Base-by-base conservation (phyloP, 192 early-diverging fungal species). In the Podila verticillata region DNA sequence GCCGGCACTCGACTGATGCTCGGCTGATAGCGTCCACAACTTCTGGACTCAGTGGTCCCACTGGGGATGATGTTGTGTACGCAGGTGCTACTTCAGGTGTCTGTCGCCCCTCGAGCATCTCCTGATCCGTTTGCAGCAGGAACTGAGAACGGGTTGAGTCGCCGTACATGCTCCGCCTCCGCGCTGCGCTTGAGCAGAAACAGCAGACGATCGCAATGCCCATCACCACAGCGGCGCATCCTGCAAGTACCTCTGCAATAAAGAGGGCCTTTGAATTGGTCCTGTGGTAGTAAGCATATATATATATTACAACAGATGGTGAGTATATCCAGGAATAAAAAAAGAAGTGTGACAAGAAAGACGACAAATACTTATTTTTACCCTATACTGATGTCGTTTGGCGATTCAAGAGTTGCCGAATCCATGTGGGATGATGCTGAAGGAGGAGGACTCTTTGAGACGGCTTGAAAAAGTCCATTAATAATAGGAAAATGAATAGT, bases 41-140 rank as follows among this genome's bases (percentile, higher is more conserved):
- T 61, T 71, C 75, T 5, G 75, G 75, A 19, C 75, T 79, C 7
- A 79, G 15, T 20, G 75, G 68, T n/a, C 75, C 75, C 8, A 79
- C 48, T 12, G 75, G 75, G 1, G 75, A 72, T 9, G 69, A 60
- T 19, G 75, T 57, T 7, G 69, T 66, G 29, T 79, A 79, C 0
- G 60, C 75, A 2, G 75, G 75, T 9, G 69, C 75, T 4, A 63
- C 68, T 48, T 79, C 75, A 12, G 75, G 75, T 6, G 69, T 71
- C 35, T 49, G 63, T 19, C 75, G 47, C 26, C 75, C 69, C 15
- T 65, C 57, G 4, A 32, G 8, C 29, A 63, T 39, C 24, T 78
- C 74, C 4, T 61, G 32, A 39, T 10, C 47, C 20, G 19, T 49
- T 0, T 24, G 63, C 1, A 56, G 59, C 5, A n/a, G 63, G 30